Base-by-base conservation (phyloP, 2,329 filamentous ascomycete genomes). In the Hypoxylon sp. region DNA sequence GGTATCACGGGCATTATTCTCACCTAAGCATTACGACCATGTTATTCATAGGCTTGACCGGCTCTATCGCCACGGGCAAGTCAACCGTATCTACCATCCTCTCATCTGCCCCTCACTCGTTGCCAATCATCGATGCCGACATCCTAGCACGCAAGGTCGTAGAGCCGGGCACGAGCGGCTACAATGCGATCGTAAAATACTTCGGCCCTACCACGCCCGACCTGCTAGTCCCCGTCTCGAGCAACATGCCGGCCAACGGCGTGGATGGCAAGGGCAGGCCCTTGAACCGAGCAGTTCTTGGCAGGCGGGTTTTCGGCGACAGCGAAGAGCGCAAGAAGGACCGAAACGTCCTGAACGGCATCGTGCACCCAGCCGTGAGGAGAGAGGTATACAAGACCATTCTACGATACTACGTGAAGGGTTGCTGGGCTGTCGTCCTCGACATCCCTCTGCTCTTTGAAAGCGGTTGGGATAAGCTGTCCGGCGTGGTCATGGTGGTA, bases 1-100 rank as follows among this genome's bases (percentile, higher is more conserved):
- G 43, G 46, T 24, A 24, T 21, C 15, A 18, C 27, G 43, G 48
- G 18, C 35, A 26, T 21, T 47, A 46, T 24, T 45, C 26, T 21
- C 26, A 20, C 23, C 33, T 21, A 17, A 20, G 20, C 23, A 38
- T 13, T 42, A 13, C 6, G 67, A 65, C n/a, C 13, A 98, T 98
- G 95, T 85, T 98, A 45, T 87, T 99, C 70, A 92, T 99, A 69
- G 95, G 95, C 55, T 86, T 99, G 21, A 99, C 95, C 7, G 95
- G 95, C 73, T 97, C 93, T 60, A 98, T 99, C 72, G 95, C 95
- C 59, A 99, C 95, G 4, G 95, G 95, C 74, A 99, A 99, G 84
- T 97, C 94, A 41, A 99, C 94, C 65, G 92, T 97, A 52, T 97
- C 95, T 23, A 81, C 83, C 33, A 83, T 97, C 67, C 90, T 99